These are phyloP conservation scores for Caloboletus inedulis DNA, from an alignment of 1,284 basidiomycete species.

Conservation along the genomic window DNA sequence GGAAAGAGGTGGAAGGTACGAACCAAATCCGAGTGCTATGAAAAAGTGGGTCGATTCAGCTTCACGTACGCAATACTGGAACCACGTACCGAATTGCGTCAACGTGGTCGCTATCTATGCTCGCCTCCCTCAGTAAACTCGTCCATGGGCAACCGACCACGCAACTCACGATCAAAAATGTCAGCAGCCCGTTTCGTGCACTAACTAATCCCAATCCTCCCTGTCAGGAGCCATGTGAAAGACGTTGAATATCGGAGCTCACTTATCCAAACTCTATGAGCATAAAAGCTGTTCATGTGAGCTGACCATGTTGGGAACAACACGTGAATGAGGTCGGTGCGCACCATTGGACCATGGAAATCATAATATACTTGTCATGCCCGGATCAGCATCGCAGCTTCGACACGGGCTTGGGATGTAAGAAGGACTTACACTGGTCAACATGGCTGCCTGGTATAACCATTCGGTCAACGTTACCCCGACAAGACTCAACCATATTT, in stretches of 20 bases:
- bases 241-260: background rate
- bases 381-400: background rate
- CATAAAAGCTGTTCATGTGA: constrained; percentile 14
- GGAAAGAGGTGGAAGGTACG: background rate
- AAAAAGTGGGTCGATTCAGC: background rate
- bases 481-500: background rate
- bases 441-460: background rate
- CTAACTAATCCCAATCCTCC: constrained; percentile 3
- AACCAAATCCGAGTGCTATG: constrained; percentile 12
- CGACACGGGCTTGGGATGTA: too few species aligned
- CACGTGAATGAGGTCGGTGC: background rate
- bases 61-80: background rate
- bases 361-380: constrained; percentile 4
- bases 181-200: constrained; percentile 3
- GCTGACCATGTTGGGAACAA: background rate
- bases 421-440: constrained; percentile 6
- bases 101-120: constrained; percentile 6
- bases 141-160: background rate
- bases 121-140: background rate
- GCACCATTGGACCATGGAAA: constrained; percentile 17
- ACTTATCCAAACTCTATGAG: constrained; percentile 22
- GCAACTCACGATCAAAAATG: constrained; percentile 10
- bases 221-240: background rate
- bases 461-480: background rate
- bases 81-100: constrained; percentile 6